Base-by-base conservation (phyloP, 805 yeast species). In the Candida pseudoglaebosa region DNA sequence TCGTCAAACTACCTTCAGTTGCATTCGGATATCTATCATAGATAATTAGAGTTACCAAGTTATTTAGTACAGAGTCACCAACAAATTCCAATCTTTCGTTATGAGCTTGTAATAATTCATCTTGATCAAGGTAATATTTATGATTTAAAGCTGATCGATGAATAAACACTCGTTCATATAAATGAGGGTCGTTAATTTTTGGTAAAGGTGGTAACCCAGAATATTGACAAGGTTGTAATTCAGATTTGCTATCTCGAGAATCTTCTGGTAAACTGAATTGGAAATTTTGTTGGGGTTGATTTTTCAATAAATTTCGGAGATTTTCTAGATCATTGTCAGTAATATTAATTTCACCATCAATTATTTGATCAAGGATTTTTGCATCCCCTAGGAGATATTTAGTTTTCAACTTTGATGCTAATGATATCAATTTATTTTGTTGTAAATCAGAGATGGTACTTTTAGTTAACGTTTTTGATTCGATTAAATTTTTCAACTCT, bases 81-180 rank as follows among this genome's bases (percentile, higher is more conserved):
- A 87, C 65, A 54, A 88, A 91, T 63, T 91, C 98, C 16, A 89
- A 66, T 36, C 96, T 71, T 67, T 90, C 97, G 57, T 91, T 86
- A 50, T 87, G 90, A 2, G 80, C 65, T 37, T 71, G 65, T 18
- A 83, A 65, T 38, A 75, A 65, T 46, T 83, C 91, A 3, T 63
- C 58, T 36, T 72, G 76, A n/a, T 77, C 65, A 34, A 82, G 57
- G 46, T 76, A 77, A 4, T 75, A 57, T 44, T 76, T 75, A 46
- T 75, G 77, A 43, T 81, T 78, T 12, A 82, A 73, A 3, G 77
- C 66, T 0, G 96, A 89, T 48, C 81, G 80, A 58, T 91, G 97
- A 19, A 82, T 77, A 54, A 90, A 91, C 0, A 88, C 95, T 37
- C 84, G 73, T 5, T 80, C 78, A 44, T 72, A 67, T 8, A 89